Base-by-base conservation (phyloP, 306 rosid genomes). In the Chamaecrista fasciculata region DNA sequence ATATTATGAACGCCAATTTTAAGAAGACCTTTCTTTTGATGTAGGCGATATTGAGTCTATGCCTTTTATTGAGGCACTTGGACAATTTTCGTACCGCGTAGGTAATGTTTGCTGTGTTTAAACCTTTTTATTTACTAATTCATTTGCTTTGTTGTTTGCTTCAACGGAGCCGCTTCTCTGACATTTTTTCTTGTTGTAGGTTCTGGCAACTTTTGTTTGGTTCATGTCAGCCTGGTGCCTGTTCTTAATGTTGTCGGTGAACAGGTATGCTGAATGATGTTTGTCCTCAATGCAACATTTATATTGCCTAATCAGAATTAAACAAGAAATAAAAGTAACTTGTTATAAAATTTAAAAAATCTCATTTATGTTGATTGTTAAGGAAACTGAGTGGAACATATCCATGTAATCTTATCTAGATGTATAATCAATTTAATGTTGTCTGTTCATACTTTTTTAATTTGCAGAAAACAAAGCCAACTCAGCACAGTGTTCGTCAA, bases 201-300 rank as follows among this genome's bases (percentile, higher is more conserved):
- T 66, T 52, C 83, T 19, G 87, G 86, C 43, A 90, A 87, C 82
- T 90, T 90, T 78, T 87, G 89, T 80, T 83, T 90, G 81, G 57
- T 90, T 83, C 94, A 89, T 78, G 91, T 89, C 75, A 89, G 96
- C 79, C 83, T 89, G n/a, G 90, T 87, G 9, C 96, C 93, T 64
- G 91, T 89, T 81, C 87, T 89, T 55, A 85, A 73, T 51, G 96
- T 78, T 65, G 96, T 87, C 69, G 96, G 96, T 31, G 96, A 90
- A 78, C 96, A 85, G 96, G 90, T 85, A 79, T 62, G 4, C 49
- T 71, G 48, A 40, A 59, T 10, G 21, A 19, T 37, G 24, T 21
- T 8, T 39, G 19, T 53, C 14, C 26, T 71, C 21, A 55, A 40
- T 23, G 52, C 26, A 20, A 56, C 12, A 14, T 25, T 67, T 66